Conservation (phyloP, 805 yeast species). For the Cyberlindnera mrakii region DNA sequence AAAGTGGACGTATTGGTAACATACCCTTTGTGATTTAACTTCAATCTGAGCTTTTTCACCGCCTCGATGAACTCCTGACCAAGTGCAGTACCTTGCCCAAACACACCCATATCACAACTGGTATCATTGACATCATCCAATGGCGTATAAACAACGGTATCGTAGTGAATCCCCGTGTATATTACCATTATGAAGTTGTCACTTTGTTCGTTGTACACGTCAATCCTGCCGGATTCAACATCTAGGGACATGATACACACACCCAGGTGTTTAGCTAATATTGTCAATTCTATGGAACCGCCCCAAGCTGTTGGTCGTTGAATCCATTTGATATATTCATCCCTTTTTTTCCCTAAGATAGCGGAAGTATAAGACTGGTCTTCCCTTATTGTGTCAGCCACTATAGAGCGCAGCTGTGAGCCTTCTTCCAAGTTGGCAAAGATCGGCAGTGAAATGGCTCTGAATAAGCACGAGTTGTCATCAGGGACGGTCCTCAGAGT, state of each 20-base stretch:
- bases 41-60: conserved; percentile 33
- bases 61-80: conserved; percentile 32
- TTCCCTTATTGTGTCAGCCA: conserved; percentile 38
- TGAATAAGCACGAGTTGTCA: conserved; percentile 74
- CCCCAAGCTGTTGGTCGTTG: conserved; percentile 63
- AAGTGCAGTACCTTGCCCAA: conserved; percentile 29
- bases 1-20: conserved; percentile 62
- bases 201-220: conserved; percentile 38
- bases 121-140: conserved; percentile 24
- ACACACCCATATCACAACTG: conserved; percentile 34
- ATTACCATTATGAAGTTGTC: conserved; percentile 44
- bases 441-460: conserved; percentile 51
- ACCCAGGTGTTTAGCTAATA: conserved; percentile 46
- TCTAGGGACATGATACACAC: conserved; percentile 57
- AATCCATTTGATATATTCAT: conserved; percentile 59
- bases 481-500: conserved; percentile 59
- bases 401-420: conserved; percentile 43
- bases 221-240: conserved; percentile 53
- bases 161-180: conserved; percentile 73
- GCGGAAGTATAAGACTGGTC: conserved; percentile 43
- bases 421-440: conserved; percentile 39
- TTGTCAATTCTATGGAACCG: conserved; percentile 72
- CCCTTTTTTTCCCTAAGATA: conserved; percentile 45
- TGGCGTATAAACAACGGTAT: conserved; percentile 40
- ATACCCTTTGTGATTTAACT: conserved; percentile 46